These are phyloP conservation scores for Magnaporthiopsis poae DNA, from an alignment of 2,329 filamentous ascomycete genomes.

Conservation along the genomic window DNA sequence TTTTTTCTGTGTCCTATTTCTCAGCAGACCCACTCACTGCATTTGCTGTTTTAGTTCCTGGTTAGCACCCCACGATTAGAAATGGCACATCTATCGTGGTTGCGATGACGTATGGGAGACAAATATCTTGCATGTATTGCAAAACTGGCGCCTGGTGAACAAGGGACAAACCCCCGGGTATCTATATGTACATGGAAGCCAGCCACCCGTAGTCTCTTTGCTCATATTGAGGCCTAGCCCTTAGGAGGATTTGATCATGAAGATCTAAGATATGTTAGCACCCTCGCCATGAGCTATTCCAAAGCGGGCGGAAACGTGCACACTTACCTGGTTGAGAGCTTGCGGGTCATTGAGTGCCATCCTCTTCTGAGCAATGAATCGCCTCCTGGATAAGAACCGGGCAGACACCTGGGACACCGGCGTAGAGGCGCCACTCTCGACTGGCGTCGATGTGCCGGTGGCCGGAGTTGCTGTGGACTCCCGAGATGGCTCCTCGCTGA, in stretches of 20 bases:
- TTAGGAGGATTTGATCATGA: constrained; percentile 50
- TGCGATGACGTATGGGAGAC: neutral
- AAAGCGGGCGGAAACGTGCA: neutral
- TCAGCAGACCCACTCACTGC: no score
- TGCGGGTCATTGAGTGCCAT: constrained; percentile 71
- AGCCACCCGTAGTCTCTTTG: neutral
- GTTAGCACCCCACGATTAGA: neutral
- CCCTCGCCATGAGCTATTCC: neutral
- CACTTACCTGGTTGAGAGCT: constrained; percentile 71
- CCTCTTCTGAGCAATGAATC: constrained; percentile 82
- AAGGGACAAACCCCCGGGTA: neutral
- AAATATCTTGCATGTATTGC: neutral
- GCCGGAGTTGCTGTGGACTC: constrained; percentile 7
- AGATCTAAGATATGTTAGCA: constrained; percentile 40
- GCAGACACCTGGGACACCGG: constrained; percentile 31
- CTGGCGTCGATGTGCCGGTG: constrained; percentile 16
- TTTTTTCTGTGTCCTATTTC: no score
- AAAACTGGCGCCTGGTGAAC: neutral
- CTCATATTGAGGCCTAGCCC: neutral
- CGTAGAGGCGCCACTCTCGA: constrained; percentile 28
- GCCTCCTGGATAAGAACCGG: constrained; percentile 64
- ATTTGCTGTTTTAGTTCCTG: neutral
- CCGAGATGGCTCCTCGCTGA: constrained; percentile 13
- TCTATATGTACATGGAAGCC: neutral
- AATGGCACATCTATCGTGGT: neutral